Evolutionary conservation across 2,329 filamentous ascomycete species (phyloP), one percentile per base, ranked within the genome.

Genomic region (Stylonectria norvegica): DNA sequence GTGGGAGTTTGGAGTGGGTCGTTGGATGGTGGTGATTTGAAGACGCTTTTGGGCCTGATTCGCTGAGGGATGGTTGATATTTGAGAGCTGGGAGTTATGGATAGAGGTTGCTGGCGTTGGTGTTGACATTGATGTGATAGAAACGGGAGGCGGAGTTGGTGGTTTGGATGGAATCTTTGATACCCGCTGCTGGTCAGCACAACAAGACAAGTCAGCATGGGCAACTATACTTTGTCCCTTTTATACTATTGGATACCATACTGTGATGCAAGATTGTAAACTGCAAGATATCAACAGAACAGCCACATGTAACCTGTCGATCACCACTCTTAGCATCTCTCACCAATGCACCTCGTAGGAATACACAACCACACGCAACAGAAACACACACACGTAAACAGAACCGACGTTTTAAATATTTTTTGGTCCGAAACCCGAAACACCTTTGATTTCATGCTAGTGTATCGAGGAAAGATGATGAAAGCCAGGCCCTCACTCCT

Each of bases 361-460:
- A 8, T 12, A 8, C 22, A 8, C 22, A 12, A 25, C 22, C 7
- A 25, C 22, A n/a, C n/a, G n/a, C n/a, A n/a, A 8, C 8, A 34
- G 10, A 15, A 33, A 40, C 36, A 36, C 32, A 28, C 34, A 20
- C 7, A 15, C n/a, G 12, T n/a, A 15, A 16, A 11, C 9, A 23
- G 19, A 41, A 20, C 38, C 33, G 31, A 35, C 19, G 38, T 41
- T 46, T 28, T 31, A 52, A 36, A 45, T 48, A 47, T 54, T 52
- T 50, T 55, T 58, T 63, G 61, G 62, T 62, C 63, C 59, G 60
- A 61, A 65, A 59, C 61, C 64, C 61, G 55, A 65, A 64, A 67
- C 62, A 65, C 63, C 64, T 57, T 65, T 66, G 58, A 59, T 63
- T 65, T 67, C 63, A 67, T 67, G 63, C 64, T 65, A 64, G 60